Conservation (phyloP, 2,329 filamentous ascomycete species). For the Neoscytalidium dimidiatum region DNA sequence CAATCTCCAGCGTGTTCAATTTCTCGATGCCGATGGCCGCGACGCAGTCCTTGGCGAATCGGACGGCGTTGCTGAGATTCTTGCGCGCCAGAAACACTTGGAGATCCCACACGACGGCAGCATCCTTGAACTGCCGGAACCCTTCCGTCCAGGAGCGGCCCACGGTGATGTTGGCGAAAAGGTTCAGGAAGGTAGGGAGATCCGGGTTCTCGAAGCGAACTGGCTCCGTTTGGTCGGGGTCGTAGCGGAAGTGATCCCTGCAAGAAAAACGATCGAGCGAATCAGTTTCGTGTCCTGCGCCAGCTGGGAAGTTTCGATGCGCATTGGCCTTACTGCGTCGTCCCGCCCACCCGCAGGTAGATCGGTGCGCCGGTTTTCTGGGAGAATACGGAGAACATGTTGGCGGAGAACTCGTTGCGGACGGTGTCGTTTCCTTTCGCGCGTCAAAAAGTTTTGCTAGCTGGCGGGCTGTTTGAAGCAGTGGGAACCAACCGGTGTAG, state of each 20-base stretch:
- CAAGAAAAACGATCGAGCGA: neutral
- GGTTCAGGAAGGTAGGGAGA: neutral
- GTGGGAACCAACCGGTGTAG: neutral
- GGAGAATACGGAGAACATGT: conserved; percentile 10
- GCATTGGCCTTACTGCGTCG: neutral
- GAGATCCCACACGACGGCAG: conserved; percentile 2
- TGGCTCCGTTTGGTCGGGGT: neutral
- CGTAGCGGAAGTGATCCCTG: conserved; percentile 16
- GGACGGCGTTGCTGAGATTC: conserved; percentile 3
- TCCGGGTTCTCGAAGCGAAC: neutral
- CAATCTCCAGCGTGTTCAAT: neutral
- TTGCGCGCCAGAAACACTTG: conserved; percentile 3
- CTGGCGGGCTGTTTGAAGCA: neutral
- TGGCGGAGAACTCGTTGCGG: conserved; percentile 2
- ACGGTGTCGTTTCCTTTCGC: neutral
- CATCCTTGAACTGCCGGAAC: neutral
- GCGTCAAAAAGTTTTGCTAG: neutral
- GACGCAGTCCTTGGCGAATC: conserved; percentile 3
- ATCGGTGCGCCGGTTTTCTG: neutral
- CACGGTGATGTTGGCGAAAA: conserved; percentile 5
- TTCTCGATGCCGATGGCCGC: neutral
- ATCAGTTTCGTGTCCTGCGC: too few species aligned
- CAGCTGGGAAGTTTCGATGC: too few species aligned
- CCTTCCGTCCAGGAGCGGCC: conserved; percentile 1
- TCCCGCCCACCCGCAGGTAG: conserved; percentile 7